A percentile compares a stretch with the other conserved stretches of the same genome.
phyloP scores from a whole-genome alignment of 352 stramenopile species.

The Saprolegnia diclina region DNA sequence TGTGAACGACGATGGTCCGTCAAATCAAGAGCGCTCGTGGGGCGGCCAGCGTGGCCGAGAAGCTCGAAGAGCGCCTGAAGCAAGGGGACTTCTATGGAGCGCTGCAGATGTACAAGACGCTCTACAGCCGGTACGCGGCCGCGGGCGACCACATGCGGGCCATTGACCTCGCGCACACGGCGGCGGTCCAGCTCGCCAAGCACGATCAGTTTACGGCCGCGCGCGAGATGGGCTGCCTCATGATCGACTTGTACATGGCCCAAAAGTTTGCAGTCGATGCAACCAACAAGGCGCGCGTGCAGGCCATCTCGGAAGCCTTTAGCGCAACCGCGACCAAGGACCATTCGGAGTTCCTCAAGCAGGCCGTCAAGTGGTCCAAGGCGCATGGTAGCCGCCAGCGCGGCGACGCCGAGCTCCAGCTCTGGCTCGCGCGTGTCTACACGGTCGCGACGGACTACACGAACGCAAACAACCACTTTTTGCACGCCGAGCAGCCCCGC shows the following conservation, averaged over 20 bases:
- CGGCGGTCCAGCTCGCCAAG: conserved; percentile 55
- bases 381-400: conserved; percentile 61
- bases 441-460: conserved; percentile 47
- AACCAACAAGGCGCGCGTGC: conserved; percentile 44
- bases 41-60: conserved; percentile 71
- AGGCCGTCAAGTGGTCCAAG: conserved; percentile 79
- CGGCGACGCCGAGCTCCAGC: conserved; percentile 67
- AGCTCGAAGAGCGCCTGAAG: conserved; percentile 63
- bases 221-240: conserved; percentile 73
- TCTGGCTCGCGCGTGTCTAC: conserved; percentile 58
- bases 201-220: conserved; percentile 71
- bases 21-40: conserved; percentile 36
- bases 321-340: conserved; percentile 1
- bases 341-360: conserved; percentile 51
- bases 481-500: conserved; percentile 62
- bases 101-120: conserved; percentile 88
- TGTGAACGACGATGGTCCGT: conserved; percentile 15
- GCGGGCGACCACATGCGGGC: conserved; percentile 74
- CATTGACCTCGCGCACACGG: conserved; percentile 56
- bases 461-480: conserved; percentile 69
- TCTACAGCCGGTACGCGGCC: conserved; percentile 76
- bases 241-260: conserved; percentile 66
- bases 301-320: conserved; percentile 21
- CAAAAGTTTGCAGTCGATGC: conserved; percentile 69
- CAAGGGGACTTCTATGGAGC: conserved; percentile 82